Evolutionary conservation across 1,284 basidiomycete species (phyloP), one percentile per base, ranked within the genome.

Genomic region (Neolentinus lepideus): DNA sequence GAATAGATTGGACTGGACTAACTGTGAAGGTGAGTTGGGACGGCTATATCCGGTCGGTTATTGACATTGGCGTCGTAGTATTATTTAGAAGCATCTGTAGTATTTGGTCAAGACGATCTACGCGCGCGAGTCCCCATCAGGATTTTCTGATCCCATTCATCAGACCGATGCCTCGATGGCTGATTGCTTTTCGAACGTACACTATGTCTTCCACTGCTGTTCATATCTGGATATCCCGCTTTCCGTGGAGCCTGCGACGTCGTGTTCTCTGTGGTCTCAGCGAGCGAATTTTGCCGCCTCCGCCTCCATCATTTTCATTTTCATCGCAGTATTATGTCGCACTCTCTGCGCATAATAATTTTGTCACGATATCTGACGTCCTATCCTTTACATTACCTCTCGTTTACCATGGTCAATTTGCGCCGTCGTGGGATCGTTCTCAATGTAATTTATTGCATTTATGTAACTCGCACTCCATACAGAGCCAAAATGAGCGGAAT

Each of bases 81-180:
- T 70, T 87, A 83, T 64, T 67, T 87, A 47, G 83, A 87, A 56
- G 75, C 85, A 26, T 84, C 83, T 47, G 84, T 88, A 38, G 66
- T 83, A 46, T 71, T 84, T 45, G 81, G 81, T 21, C 78, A 81
- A 60, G 83, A 87, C 62, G 77, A 80, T 56, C 66, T 81, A 51
- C 75, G 81, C 54, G 81, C 79, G 27, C 76, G 81, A 27, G 70
- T 88, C 52, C 83, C 83, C 8, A 69, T 88, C 54, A 76, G 74
- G 51, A 71, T 88, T 59, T 67, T 74, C 56, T 86, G 73, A 70
- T 63, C 51, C 19, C 45, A 57, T 54, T 31, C 51, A 29, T 43
- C 38, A 31, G 29, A 31, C 12, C 6, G n/a, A n/a, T n/a, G 29
- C 29, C 29, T 31, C 12, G 29, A 31, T 31, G 29, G 29, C 29